Percentiles rank a stretch among this genome's conserved stretches.
phyloP scores from a whole-genome alignment of 1,284 basidiomycete genomes.

The Rhodofomes roseus region DNA sequence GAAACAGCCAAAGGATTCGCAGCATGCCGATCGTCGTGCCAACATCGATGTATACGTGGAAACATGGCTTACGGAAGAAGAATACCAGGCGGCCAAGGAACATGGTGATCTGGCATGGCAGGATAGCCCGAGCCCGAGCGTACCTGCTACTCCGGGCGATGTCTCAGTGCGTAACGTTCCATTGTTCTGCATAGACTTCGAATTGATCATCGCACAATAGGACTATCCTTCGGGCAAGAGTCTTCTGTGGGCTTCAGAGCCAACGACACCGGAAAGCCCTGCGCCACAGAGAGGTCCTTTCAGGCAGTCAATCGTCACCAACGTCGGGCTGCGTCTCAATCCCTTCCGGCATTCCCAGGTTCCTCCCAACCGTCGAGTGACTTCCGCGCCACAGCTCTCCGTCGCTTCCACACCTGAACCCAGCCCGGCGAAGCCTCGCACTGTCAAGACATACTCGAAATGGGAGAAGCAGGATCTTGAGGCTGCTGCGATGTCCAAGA shows the following conservation, averaged over 20 bases:
- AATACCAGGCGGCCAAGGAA: slow-evolving; percentile 61
- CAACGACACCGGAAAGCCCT: slow-evolving; percentile 26
- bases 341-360: slow-evolving; percentile 32
- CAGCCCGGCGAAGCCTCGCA: slow-evolving; percentile 46
- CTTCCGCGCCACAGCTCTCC: slow-evolving; percentile 29
- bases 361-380: slow-evolving; percentile 34
- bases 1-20: slow-evolving; percentile 66
- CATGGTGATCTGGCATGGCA: slow-evolving; percentile 66
- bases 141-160: slow-evolving; percentile 37
- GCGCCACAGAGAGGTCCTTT: slow-evolving; percentile 31
- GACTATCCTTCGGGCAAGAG: slow-evolving; percentile 40
- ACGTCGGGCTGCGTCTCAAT: slow-evolving; percentile 34
- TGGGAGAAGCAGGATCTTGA: slow-evolving; percentile 83
- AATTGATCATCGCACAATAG: slow-evolving; percentile 18
- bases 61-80: slow-evolving; percentile 72
- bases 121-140: slow-evolving; percentile 34
- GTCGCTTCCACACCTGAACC: slow-evolving; percentile 33
- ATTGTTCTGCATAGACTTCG: background rate
- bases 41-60: slow-evolving; percentile 69
- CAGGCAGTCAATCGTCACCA: slow-evolving; percentile 44
- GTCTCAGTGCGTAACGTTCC: slow-evolving; percentile 20
- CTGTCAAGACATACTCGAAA: slow-evolving; percentile 58
- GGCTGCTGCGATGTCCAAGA: slow-evolving; percentile 63
- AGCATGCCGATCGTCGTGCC: slow-evolving; percentile 66
- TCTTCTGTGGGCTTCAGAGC: slow-evolving; percentile 42